These are phyloP conservation scores for Suillus spraguei DNA, from an alignment of 768 basidiomycete genomes.

Conservation along the genomic window DNA sequence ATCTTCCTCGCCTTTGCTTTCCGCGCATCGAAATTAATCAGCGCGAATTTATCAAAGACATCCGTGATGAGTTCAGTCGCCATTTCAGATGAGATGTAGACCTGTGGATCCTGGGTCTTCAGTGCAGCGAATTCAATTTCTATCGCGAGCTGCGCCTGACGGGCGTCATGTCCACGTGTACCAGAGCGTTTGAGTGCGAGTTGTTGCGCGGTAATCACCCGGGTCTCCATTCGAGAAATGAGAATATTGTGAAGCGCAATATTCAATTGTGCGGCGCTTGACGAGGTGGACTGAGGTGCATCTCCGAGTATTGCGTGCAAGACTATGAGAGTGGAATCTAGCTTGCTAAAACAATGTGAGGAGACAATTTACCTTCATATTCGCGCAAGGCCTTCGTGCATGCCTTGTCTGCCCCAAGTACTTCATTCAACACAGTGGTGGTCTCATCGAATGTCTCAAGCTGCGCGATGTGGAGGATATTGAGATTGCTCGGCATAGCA, in stretches of 20 bases:
- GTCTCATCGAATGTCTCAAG: slow-evolving; percentile 17
- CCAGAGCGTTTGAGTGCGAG: slow-evolving; percentile 17
- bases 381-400: slow-evolving; percentile 11
- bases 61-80: slow-evolving; percentile 12
- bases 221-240: slow-evolving; percentile 8
- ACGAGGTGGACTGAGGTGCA: not conserved
- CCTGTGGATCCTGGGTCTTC: slow-evolving; percentile 12
- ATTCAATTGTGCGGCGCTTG: slow-evolving; percentile 9
- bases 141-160: slow-evolving; percentile 13
- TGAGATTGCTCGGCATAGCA: slow-evolving; percentile 16
- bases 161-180: slow-evolving; percentile 14
- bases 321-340: not conserved
- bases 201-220: slow-evolving; percentile 9
- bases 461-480: slow-evolving; percentile 18
- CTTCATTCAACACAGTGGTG: slow-evolving; percentile 14
- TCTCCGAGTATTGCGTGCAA: slow-evolving; percentile 13
- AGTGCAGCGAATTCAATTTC: slow-evolving; percentile 12
- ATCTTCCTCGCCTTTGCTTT: slow-evolving; percentile 45
- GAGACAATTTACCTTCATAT: slow-evolving; percentile 12
- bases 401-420: slow-evolving; percentile 13
- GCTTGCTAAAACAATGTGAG: not conserved
- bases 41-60: slow-evolving; percentile 13
- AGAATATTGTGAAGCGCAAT: slow-evolving; percentile 11
- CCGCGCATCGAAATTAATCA: slow-evolving; percentile 14
- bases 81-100: slow-evolving; percentile 13